Conservation (phyloP, 441 rosid species). For the Eutrema salsugineum region DNA sequence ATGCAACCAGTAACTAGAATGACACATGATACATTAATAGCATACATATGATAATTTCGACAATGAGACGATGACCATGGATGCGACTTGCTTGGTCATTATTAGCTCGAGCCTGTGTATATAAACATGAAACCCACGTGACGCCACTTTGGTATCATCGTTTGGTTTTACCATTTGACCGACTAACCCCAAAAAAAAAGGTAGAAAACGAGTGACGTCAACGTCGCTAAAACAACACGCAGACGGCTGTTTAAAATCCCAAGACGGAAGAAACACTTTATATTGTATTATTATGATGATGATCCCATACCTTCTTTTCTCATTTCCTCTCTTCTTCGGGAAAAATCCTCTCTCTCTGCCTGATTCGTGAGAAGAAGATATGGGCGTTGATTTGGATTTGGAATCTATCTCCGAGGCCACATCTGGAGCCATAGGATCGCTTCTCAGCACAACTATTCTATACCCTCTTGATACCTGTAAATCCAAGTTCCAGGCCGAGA, state of each 20-base stretch:
- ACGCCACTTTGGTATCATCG: background rate
- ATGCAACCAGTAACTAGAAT: no score
- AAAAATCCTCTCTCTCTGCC: background rate
- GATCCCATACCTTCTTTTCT: background rate
- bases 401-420: constrained; percentile 28
- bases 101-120: background rate
- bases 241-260: constrained; percentile 24
- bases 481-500: constrained; percentile 89
- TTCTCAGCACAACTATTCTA: constrained; percentile 77
- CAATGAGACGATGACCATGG: no score
- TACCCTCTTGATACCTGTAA: constrained; percentile 96
- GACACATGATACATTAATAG: no score
- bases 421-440: constrained; percentile 44
- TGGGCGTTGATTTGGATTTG: constrained; percentile 26
- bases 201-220: background rate
- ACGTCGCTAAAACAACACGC: background rate
- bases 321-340: background rate
- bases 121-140: constrained; percentile 3
- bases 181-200: background rate
- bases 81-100: background rate
- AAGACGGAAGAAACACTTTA: constrained; percentile 7
- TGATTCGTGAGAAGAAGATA: background rate
- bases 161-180: background rate
- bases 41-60: no score
- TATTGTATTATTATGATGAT: background rate